Evolutionary conservation across 2,329 filamentous ascomycete genomes (phyloP).

Genomic region (Hymenoscyphus scutula): DNA sequence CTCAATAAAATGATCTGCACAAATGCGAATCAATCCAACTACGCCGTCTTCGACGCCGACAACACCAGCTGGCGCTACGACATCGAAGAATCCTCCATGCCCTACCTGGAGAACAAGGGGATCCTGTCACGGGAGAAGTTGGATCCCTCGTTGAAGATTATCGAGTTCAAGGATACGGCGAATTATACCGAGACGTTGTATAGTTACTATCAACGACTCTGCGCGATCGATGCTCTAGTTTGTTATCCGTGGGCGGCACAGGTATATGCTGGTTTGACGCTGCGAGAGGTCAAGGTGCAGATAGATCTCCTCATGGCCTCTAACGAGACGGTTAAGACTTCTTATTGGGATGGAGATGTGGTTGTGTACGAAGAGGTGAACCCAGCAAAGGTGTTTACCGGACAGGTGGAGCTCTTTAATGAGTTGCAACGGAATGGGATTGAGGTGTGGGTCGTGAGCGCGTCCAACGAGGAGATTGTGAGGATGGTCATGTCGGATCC

Average conservation of each 20-base stretch:
- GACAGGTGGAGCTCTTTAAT: neutral
- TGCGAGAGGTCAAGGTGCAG: neutral
- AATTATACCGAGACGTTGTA: neutral
- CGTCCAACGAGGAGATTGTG: neutral
- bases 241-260: neutral
- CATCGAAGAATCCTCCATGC: neutral
- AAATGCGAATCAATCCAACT: neutral
- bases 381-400: neutral
- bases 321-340: neutral
- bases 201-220: neutral
- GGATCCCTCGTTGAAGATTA: neutral
- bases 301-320: neutral
- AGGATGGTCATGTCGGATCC: neutral
- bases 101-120: neutral
- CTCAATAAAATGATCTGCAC: neutral
- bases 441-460: neutral
- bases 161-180: neutral
- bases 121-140: neutral
- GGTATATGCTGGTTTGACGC: neutral
- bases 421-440: neutral
- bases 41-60: neutral
- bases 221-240: neutral
- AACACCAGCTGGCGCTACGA: conserved; percentile 1
- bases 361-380: neutral
- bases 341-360: neutral